phyloP scores from a whole-genome alignment of 495 filamentous ascomycete genomes.

The Alectoria sarmentosa region DNA sequence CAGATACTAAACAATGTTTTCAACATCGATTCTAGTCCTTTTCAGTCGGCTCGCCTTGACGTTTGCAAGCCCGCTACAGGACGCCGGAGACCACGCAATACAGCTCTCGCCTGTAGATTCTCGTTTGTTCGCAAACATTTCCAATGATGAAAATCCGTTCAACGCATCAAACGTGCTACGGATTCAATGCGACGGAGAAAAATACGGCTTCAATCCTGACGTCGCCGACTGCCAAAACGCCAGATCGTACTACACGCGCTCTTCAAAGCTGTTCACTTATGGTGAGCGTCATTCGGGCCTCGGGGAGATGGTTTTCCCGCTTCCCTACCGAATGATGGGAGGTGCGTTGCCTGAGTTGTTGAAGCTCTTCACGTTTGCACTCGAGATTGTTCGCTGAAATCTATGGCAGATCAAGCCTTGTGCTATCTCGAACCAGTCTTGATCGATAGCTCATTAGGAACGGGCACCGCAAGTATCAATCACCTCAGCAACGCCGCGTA shows the following conservation, averaged over 20 bases:
- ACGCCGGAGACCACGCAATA: neutral
- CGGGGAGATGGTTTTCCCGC: neutral
- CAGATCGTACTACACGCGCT: neutral
- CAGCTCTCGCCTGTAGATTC: neutral
- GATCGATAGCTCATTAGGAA: neutral
- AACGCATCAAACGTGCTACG: neutral
- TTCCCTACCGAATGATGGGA: neutral
- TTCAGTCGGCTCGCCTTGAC: neutral
- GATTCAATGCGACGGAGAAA: neutral
- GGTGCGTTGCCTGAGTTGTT: neutral
- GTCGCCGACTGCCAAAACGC: neutral
- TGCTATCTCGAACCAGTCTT: neutral
- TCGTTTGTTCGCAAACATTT: neutral
- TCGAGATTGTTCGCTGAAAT: neutral
- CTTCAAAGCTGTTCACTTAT: neutral
- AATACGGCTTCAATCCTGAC: constrained; percentile 3
- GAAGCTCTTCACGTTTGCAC: neutral
- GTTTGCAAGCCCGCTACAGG: neutral
- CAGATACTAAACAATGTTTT: neutral
- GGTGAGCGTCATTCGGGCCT: constrained; percentile 1
- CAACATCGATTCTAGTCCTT: neutral
- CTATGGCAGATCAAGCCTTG: neutral
- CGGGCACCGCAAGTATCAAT: neutral
- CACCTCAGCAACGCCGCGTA: neutral
- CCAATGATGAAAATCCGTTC: neutral